A percentile compares a stretch with the other conserved stretches of the same genome.
These are phyloP conservation scores for Trametes polyzona DNA, from an alignment of 1,284 basidiomycete genomes.

Conservation along the genomic window DNA sequence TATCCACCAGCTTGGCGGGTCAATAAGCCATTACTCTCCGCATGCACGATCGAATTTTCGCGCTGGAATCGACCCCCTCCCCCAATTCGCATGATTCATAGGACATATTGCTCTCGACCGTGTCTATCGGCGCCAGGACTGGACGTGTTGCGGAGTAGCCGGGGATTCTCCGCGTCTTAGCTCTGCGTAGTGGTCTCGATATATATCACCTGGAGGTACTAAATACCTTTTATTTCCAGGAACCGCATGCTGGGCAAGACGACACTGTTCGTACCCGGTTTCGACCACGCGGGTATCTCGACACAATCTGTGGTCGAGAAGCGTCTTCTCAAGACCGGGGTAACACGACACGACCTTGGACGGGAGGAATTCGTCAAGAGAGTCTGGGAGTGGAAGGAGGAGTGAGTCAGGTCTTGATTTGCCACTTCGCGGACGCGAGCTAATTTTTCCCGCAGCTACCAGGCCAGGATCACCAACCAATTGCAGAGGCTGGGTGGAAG, in stretches of 20 bases:
- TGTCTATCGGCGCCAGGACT: too few species aligned
- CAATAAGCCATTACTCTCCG: too few species aligned
- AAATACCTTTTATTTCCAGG: conserved; percentile 54
- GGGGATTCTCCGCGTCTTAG: too few species aligned
- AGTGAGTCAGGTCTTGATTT: conserved; percentile 53
- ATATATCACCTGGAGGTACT: too few species aligned
- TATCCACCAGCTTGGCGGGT: too few species aligned
- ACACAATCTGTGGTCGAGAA: conserved; percentile 99
- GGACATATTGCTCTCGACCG: too few species aligned
- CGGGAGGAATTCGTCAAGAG: conserved; percentile 91
- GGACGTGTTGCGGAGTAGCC: too few species aligned
- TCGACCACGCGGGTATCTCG: conserved; percentile 98
- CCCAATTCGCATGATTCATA: too few species aligned
- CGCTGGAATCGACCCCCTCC: too few species aligned
- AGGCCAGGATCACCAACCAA: conserved; percentile 89
- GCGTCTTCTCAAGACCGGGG: conserved; percentile 83
- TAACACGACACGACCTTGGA: conserved; percentile 93
- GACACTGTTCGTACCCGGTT: conserved; percentile 91
- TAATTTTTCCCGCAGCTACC: conserved; percentile 63
- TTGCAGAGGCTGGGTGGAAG: conserved; percentile 90
- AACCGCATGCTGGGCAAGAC: conserved; percentile 97
- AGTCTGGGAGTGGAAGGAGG: conserved; percentile 97
- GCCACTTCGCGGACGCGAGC: too few species aligned
- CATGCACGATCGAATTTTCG: too few species aligned
- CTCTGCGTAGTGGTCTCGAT: too few species aligned